phyloP scores from a whole-genome alignment of 1,139 yeast species.

The Sporopachydermia cereana region DNA sequence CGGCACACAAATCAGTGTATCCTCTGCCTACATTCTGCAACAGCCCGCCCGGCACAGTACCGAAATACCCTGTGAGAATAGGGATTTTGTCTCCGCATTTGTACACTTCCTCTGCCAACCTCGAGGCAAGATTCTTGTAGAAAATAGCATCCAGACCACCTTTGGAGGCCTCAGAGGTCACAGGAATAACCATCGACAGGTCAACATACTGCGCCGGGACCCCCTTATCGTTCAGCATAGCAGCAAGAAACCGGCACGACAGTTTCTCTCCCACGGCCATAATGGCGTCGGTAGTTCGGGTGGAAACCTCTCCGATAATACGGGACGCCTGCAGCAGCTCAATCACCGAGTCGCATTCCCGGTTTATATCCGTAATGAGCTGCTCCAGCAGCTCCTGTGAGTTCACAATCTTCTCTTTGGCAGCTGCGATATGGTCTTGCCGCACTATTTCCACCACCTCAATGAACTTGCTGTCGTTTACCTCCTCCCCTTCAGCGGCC shows the following conservation, averaged over 20 bases:
- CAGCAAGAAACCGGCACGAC: conserved; percentile 80
- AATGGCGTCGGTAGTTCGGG: conserved; percentile 79
- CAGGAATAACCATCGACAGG: conserved; percentile 57
- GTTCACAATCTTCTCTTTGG: conserved; percentile 41
- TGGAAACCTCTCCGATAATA: conserved; percentile 82
- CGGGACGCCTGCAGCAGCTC: conserved; percentile 76
- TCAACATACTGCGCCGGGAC: conserved; percentile 69
- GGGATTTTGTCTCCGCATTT: conserved; percentile 45
- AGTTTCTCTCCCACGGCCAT: conserved; percentile 93
- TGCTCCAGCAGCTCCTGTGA: conserved; percentile 30
- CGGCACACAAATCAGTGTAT: conserved; percentile 95
- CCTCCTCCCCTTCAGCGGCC: not conserved
- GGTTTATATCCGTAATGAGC: conserved; percentile 44
- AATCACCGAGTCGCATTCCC: conserved; percentile 55
- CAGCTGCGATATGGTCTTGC: conserved; percentile 69
- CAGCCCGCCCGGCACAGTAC: conserved; percentile 88
- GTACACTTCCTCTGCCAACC: conserved; percentile 45
- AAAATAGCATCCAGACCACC: conserved; percentile 52
- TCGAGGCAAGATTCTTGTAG: conserved; percentile 49
- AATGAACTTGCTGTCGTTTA: conserved; percentile 34
- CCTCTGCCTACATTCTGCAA: conserved; percentile 93
- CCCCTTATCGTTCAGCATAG: conserved; percentile 73
- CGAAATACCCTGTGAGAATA: conserved; percentile 91
- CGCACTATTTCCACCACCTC: conserved; percentile 49
- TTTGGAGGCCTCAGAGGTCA: conserved; percentile 38